Evolutionary conservation across 2,329 filamentous ascomycete species (phyloP).

Genomic region (Botryotinia convoluta): DNA sequence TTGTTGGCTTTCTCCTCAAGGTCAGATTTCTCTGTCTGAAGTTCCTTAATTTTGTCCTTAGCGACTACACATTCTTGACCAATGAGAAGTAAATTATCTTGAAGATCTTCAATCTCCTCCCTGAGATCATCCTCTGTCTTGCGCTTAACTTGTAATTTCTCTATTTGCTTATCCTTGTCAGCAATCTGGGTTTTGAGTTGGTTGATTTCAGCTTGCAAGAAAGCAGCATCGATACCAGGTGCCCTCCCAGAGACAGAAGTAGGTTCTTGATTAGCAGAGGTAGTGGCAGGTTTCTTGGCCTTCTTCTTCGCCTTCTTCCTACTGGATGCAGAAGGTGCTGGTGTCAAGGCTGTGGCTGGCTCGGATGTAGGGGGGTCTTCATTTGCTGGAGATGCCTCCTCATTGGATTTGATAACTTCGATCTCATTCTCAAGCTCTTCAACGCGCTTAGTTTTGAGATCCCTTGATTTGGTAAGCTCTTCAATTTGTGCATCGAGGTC

Average conservation of each 20-base stretch:
- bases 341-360: constrained; percentile 43
- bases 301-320: constrained; percentile 75
- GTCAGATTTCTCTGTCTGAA: constrained; percentile 65
- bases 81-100: constrained; percentile 74
- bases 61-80: constrained; percentile 83
- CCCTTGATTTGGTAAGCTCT: constrained; percentile 27
- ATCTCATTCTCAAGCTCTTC: constrained; percentile 30
- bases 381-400: constrained; percentile 20
- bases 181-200: constrained; percentile 35
- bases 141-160: constrained; percentile 65
- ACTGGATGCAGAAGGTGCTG: constrained; percentile 42
- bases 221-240: constrained; percentile 19
- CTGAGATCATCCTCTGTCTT: constrained; percentile 74
- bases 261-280: constrained; percentile 34
- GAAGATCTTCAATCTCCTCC: constrained; percentile 82
- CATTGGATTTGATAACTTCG: constrained; percentile 25
- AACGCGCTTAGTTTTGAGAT: constrained; percentile 28
- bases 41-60: constrained; percentile 71
- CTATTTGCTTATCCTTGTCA: constrained; percentile 61
- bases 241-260: constrained; percentile 25
- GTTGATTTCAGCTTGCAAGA: constrained; percentile 33
- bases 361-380: constrained; percentile 31
- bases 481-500: constrained; percentile 31
- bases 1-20: constrained; percentile 63
- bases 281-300: constrained; percentile 67